A percentile compares a stretch with the other conserved stretches of the same genome.
phyloP scores from a whole-genome alignment of 345 rosid species.

The Arabidopsis suecica region DNA sequence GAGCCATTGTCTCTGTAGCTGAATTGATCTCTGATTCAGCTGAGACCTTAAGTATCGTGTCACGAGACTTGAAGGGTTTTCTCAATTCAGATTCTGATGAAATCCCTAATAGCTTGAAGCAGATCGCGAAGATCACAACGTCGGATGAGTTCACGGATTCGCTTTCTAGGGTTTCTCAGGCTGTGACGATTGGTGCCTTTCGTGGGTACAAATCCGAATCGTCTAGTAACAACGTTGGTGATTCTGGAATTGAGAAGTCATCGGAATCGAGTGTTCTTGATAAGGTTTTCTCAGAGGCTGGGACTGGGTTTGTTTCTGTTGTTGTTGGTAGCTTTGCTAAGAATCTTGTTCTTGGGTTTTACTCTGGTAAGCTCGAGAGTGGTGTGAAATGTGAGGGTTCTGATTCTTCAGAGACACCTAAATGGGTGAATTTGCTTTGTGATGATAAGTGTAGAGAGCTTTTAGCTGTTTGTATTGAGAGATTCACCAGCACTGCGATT shows the following conservation, averaged over 20 bases:
- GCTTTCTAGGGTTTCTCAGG: conserved; percentile 63
- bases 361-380: conserved; percentile 43
- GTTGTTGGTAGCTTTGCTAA: conserved; percentile 91
- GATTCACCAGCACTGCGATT: conserved; percentile 80
- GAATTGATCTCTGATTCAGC: conserved; percentile 82
- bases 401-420: conserved; percentile 47
- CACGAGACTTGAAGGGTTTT: conserved; percentile 71
- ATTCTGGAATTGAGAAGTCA: conserved; percentile 23
- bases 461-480: conserved; percentile 77
- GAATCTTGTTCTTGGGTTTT: conserved; percentile 86
- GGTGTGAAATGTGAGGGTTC: conserved; percentile 27
- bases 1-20: conserved; percentile 62
- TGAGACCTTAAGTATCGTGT: conserved; percentile 62
- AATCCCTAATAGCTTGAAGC: conserved; percentile 85
- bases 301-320: conserved; percentile 82
- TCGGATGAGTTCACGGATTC: conserved; percentile 71
- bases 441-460: conserved; percentile 70
- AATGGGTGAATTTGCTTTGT: conserved; percentile 63
- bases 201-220: conserved; percentile 58
- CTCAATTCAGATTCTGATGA: conserved; percentile 76
- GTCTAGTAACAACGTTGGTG: conserved; percentile 36
- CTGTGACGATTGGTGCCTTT: conserved; percentile 65
- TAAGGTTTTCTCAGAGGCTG: conserved; percentile 68
- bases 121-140: conserved; percentile 73
- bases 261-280: conserved; percentile 51